Evolutionary conservation across 192 early-diverging fungal species (phyloP).

Genomic region (Gigaspora rosea): DNA sequence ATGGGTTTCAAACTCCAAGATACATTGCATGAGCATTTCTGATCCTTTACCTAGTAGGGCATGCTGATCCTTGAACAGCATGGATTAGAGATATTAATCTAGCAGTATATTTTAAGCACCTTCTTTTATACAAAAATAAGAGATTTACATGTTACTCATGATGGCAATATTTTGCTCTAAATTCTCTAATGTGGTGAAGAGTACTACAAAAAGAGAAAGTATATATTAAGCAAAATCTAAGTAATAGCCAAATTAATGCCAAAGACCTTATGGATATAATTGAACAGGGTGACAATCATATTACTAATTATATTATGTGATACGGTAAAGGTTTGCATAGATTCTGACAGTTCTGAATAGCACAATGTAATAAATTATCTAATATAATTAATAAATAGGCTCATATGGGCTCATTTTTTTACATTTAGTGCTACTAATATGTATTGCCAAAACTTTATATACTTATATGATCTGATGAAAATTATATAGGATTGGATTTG

Average conservation of each 20-base stretch:
- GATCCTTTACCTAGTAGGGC: neutral
- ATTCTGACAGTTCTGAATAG: neutral
- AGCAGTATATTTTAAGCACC: constrained; percentile 5
- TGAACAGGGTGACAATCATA: neutral
- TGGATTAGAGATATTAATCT: constrained; percentile 2
- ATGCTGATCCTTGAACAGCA: neutral
- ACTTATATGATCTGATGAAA: neutral
- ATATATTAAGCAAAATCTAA: constrained; percentile 13
- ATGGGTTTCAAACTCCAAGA: neutral
- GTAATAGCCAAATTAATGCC: neutral
- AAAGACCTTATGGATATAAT: neutral
- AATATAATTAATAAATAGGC: constrained; percentile 9
- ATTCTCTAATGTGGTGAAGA: constrained; percentile 1
- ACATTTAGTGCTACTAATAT: neutral
- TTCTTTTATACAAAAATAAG: constrained; percentile 2
- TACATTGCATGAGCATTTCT: constrained; percentile 3
- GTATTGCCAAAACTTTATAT: neutral
- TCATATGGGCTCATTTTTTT: neutral
- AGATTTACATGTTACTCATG: neutral
- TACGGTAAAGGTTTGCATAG: neutral
- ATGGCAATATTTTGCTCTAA: constrained; percentile 1
- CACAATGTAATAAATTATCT: neutral
- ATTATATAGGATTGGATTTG: neutral
- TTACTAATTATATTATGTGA: neutral
- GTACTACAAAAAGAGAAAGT: neutral